Percentiles rank a stretch among this genome's conserved stretches.
These are phyloP conservation scores for Pythium rishiriense DNA, from an alignment of 352 stramenopile genomes.

Conservation along the genomic window DNA sequence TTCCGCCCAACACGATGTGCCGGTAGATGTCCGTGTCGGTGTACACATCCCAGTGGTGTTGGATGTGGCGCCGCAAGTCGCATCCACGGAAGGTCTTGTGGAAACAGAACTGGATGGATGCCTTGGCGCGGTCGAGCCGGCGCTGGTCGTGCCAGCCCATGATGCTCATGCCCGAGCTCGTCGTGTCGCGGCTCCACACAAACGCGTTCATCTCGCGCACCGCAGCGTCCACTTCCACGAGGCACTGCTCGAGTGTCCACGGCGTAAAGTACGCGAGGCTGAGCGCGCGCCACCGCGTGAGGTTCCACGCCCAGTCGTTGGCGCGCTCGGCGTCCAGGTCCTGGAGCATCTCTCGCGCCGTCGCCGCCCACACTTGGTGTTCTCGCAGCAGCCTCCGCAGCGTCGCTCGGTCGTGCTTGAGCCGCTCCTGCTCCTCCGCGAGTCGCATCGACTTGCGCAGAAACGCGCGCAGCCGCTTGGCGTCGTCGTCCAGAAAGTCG, in stretches of 20 bases:
- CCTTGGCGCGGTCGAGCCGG: not conserved
- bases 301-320: not conserved
- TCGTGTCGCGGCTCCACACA: slow-evolving; percentile 7
- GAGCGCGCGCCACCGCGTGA: slow-evolving; percentile 7
- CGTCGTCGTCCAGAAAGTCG: slow-evolving; percentile 20
- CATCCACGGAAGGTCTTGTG: slow-evolving; percentile 14
- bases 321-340: not conserved
- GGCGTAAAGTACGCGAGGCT: slow-evolving; percentile 8
- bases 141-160: slow-evolving; percentile 20
- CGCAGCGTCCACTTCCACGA: slow-evolving; percentile 3
- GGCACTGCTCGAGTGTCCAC: slow-evolving; percentile 2
- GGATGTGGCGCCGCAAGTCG: slow-evolving; percentile 12
- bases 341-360: not conserved
- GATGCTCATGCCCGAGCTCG: slow-evolving; percentile 11
- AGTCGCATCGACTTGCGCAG: not conserved
- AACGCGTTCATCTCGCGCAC: slow-evolving; percentile 15
- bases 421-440: not conserved
- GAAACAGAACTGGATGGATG: slow-evolving; percentile 18
- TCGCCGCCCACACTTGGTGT: slow-evolving; percentile 4
- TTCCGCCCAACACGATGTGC: slow-evolving; percentile 3
- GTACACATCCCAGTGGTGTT: slow-evolving; percentile 19
- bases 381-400: slow-evolving; percentile 11
- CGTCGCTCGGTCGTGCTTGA: not conserved
- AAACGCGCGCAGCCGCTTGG: slow-evolving; percentile 13
- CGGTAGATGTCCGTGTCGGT: slow-evolving; percentile 8